Evolutionary conservation across 2,329 filamentous ascomycete species (phyloP).

Genomic region (Fonsecaea erecta): DNA sequence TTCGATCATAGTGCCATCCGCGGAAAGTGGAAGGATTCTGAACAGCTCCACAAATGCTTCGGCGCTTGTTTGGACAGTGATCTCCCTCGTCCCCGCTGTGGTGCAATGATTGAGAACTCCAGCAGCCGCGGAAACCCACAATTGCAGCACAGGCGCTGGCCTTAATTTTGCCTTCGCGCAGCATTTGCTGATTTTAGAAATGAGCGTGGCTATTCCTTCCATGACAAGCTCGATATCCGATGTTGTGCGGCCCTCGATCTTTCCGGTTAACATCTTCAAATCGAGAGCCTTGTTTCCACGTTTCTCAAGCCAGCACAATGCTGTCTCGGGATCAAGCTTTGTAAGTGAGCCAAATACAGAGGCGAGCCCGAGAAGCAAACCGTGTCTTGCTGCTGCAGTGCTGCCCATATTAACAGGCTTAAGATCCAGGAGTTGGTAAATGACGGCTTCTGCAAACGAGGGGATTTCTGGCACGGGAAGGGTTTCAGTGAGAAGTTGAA

Average conservation of each 20-base stretch:
- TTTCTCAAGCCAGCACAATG: conserved; percentile 14
- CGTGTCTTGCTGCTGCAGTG: conserved; percentile 51
- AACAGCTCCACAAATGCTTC: conserved; percentile 48
- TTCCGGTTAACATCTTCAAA: conserved; percentile 28
- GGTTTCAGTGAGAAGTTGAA: conserved; percentile 58
- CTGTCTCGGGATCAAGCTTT: neutral
- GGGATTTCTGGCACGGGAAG: conserved; percentile 4
- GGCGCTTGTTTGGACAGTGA: conserved; percentile 48
- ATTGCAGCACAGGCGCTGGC: conserved; percentile 18
- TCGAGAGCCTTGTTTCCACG: conserved; percentile 16
- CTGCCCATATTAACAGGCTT: conserved; percentile 46
- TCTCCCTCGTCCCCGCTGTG: conserved; percentile 45
- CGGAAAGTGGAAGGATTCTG: conserved; percentile 41
- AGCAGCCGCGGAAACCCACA: conserved; percentile 39
- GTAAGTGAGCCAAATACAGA: conserved; percentile 45
- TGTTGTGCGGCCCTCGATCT: conserved; percentile 36
- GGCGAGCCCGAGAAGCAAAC: conserved; percentile 49
- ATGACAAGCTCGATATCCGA: conserved; percentile 39
- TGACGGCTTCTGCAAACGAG: conserved; percentile 27
- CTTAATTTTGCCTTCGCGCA: neutral
- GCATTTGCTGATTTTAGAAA: conserved; percentile 34
- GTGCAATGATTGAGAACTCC: conserved; percentile 48
- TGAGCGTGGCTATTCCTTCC: conserved; percentile 30
- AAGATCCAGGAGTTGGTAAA: conserved; percentile 43
- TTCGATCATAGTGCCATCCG: conserved; percentile 45